Base-by-base conservation (phyloP, 73 alveolate genomes). In the Urostyla sp. region DNA sequence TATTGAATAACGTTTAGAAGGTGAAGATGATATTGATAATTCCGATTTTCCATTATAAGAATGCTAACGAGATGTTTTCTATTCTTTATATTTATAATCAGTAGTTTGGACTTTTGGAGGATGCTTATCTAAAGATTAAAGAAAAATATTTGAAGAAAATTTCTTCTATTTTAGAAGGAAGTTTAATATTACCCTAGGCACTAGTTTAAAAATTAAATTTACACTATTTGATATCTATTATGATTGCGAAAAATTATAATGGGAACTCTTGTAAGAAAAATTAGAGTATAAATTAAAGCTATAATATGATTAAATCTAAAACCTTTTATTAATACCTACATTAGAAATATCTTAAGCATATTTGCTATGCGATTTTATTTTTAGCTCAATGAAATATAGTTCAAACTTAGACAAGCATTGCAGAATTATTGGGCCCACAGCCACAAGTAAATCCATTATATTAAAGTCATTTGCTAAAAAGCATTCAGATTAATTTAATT, bases 71-170 rank as follows among this genome's bases (percentile, higher is more conserved):
- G 85, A 58, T 32, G 54, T 75, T 6, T 31, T 75, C 11, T 75
- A 58, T 46, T 55, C 77, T 10, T 43, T 53, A 4, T 30, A 26
- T 32, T 52, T 84, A 26, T 44, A 57, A 30, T 15, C 84, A 27
- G 50, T 69, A 1, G 67, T 69, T 0, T 74, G 87, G 92, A 38
- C 87, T 2, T 84, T 84, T 75, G 92, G 92, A 0, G 92, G 72
- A 6, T 49, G 60, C 15, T 72, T 84, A 13, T 57, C 32, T 43
- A 49, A 48, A 7, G 92, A 84, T 1, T n/a, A 56, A 35, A 73
- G 88, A 38, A 74, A 63, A 38, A 16, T 48, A 8, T 84, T 84
- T 59, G 92, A 84, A 46, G 92, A 84, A 28, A 13, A 43, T 11
- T 84, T 84, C 84, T 56, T 18, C 31, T 40, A 46, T 18, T 84